These are phyloP conservation scores for Aspergillus fructus DNA, from an alignment of 2,329 filamentous ascomycete species.

Conservation along the genomic window DNA sequence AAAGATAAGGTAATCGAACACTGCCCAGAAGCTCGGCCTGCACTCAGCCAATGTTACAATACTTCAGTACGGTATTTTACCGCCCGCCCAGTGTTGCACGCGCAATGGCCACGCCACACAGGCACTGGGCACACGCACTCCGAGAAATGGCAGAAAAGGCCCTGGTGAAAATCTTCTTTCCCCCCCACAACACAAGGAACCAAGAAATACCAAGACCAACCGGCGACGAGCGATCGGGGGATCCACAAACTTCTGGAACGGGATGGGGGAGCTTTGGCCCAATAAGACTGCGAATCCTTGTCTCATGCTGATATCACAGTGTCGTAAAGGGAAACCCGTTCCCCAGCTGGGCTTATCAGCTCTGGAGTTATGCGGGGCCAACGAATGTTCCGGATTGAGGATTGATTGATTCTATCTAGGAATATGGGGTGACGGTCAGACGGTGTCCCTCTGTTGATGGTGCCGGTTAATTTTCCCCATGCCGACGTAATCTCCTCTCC, in stretches of 20 bases:
- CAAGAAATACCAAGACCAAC: conserved; percentile 11
- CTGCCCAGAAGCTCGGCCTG: neutral
- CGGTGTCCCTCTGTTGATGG: neutral
- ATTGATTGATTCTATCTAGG: neutral
- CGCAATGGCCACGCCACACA: conserved; percentile 10
- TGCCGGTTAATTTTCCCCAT: neutral
- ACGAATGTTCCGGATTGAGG: conserved; percentile 14
- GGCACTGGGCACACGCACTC: conserved; percentile 16
- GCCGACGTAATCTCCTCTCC: neutral
- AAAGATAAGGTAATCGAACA: conserved; percentile 4
- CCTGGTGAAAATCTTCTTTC: conserved; percentile 4
- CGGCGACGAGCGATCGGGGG: conserved; percentile 18
- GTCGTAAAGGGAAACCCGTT: conserved; percentile 11
- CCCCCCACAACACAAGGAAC: conserved; percentile 22
- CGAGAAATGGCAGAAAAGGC: neutral
- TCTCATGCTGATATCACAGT: conserved; percentile 23
- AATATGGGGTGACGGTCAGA: neutral
- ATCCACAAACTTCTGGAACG: conserved; percentile 27
- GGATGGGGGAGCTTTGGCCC: conserved; percentile 15
- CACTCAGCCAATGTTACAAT: neutral
- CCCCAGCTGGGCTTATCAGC: conserved; percentile 15
- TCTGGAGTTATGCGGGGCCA: conserved; percentile 22
- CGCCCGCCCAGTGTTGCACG: neutral
- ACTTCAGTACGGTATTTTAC: neutral
- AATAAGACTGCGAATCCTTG: conserved; percentile 9